Evolutionary conservation across 2,329 filamentous ascomycete species (phyloP).

Genomic region (Ceratocystis smalleyi): DNA sequence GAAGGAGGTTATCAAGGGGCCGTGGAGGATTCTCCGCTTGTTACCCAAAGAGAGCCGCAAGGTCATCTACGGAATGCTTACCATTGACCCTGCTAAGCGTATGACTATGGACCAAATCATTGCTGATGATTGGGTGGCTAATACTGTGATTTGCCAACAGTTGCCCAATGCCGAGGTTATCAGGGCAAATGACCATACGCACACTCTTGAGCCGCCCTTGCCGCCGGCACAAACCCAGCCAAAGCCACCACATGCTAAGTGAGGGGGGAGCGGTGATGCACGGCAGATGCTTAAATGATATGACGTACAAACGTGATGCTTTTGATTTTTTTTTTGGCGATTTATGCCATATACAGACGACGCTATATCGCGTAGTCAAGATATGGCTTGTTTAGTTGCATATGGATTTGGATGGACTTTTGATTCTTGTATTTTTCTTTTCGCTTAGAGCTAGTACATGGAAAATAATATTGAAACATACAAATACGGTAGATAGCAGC

Average conservation of each 20-base stretch:
- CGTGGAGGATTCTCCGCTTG: constrained; percentile 75
- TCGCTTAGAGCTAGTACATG: neutral
- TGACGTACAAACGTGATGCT: neutral
- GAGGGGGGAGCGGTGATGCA: neutral
- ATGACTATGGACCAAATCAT: constrained; percentile 77
- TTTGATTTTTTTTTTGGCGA: neutral
- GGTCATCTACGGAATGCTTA: constrained; percentile 84
- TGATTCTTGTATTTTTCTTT: neutral
- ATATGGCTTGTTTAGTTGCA: neutral
- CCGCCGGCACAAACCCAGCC: constrained; percentile 23
- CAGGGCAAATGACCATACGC: constrained; percentile 60
- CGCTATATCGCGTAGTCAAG: neutral
- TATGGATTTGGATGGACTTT: neutral
- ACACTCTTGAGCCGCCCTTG: constrained; percentile 63
- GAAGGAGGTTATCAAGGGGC: constrained; percentile 74
- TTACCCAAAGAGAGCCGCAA: constrained; percentile 78
- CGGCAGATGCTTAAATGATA: neutral
- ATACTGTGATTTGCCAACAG: constrained; percentile 70
- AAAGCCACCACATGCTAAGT: constrained; percentile 8
- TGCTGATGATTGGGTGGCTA: constrained; percentile 77
- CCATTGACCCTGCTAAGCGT: constrained; percentile 67
- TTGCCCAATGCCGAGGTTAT: constrained; percentile 53
- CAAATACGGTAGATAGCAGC: no score
- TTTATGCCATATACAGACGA: neutral
- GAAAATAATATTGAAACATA: no score